Evolutionary conservation across 2,329 filamentous ascomycete species (phyloP).

Genomic region (Cytospora paraplurivora): DNA sequence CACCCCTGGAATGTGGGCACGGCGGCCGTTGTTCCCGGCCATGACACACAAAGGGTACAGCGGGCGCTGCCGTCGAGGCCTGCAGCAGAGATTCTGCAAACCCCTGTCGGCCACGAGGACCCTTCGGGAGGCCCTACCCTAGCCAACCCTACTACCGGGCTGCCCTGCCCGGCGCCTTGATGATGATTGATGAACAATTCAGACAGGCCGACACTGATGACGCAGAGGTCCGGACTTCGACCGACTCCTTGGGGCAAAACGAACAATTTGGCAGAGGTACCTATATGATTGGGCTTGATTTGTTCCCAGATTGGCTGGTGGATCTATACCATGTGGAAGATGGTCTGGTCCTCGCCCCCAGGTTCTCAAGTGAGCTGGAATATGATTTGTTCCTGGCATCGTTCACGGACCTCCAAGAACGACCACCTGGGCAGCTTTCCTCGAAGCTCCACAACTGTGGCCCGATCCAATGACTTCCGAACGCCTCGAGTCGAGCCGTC

Average conservation of each 20-base stretch:
- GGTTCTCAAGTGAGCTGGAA: conserved; percentile 1
- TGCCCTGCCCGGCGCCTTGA: not conserved
- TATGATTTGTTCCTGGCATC: conserved; percentile 14
- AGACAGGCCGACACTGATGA: conserved; percentile 7
- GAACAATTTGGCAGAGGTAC: conserved; percentile 1
- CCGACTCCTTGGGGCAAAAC: conserved; percentile 6
- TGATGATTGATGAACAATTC: not conserved
- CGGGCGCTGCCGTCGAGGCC: conserved; percentile 27
- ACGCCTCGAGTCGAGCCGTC: conserved; percentile 25
- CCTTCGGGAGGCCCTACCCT: conserved; percentile 4
- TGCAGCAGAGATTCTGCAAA: conserved; percentile 25
- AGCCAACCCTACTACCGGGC: not conserved
- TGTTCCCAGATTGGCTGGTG: not conserved
- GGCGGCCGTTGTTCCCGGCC: conserved; percentile 17
- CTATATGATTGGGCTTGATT: conserved; percentile 1
- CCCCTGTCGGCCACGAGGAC: conserved; percentile 27
- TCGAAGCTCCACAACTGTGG: conserved; percentile 13
- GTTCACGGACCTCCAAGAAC: conserved; percentile 6
- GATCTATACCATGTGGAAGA: not conserved
- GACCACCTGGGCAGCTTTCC: conserved; percentile 8
- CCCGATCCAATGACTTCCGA: conserved; percentile 19
- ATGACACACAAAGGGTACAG: conserved; percentile 25
- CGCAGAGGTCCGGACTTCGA: conserved; percentile 18
- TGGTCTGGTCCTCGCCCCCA: not conserved
- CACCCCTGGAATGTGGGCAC: conserved; percentile 26